Base-by-base conservation (phyloP, 495 filamentous ascomycete species). In the Xylaria telfairii region DNA sequence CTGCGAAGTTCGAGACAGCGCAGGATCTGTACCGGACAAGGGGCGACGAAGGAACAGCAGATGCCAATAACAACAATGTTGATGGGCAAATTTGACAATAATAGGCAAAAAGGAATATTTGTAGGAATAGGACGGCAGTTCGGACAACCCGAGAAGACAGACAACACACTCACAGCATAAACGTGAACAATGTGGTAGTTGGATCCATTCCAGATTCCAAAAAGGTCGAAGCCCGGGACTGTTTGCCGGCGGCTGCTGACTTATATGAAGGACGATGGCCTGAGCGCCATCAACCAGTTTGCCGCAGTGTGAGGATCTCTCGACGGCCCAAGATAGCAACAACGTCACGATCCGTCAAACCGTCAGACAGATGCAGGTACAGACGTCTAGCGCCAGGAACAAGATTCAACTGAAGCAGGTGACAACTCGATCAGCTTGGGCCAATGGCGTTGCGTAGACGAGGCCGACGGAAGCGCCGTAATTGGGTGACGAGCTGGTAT, bases 101-200 rank as follows among this genome's bases (percentile, higher is more conserved):
- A 60, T 64, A n/a, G 57, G 68, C 28, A 57, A 30, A 26, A 64
- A 59, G 56, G 66, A 82, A 81, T 82, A 75, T 37, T 37, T 8
- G n/a, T n/a, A n/a, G n/a, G n/a, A 51, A 86, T 81, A 87, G 17
- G 77, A 85, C 21, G 47, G 46, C 34, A 15, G 37, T 19, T 24
- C 42, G 26, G 63, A 49, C 70, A 73, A 65, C 72, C 70, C 19
- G 71, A 68, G 47, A 71, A 46, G 37, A 28, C 59, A 21, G 72
- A 88, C 89, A n/a, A n/a, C n/a, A n/a, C n/a, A n/a, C n/a, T 89
- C 83, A 92, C 91, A 93, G 79, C 80, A 91, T 83, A 73, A 92
- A 92, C 68, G 91, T 92, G 82, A 92, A 89, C 75, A 93, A 86
- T 28, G 90, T 91, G n/a, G 89, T 92, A n/a, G 87, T 90, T 49